These are phyloP conservation scores for Candida mesenterica DNA, from an alignment of 1,139 yeast genomes.

Conservation along the genomic window DNA sequence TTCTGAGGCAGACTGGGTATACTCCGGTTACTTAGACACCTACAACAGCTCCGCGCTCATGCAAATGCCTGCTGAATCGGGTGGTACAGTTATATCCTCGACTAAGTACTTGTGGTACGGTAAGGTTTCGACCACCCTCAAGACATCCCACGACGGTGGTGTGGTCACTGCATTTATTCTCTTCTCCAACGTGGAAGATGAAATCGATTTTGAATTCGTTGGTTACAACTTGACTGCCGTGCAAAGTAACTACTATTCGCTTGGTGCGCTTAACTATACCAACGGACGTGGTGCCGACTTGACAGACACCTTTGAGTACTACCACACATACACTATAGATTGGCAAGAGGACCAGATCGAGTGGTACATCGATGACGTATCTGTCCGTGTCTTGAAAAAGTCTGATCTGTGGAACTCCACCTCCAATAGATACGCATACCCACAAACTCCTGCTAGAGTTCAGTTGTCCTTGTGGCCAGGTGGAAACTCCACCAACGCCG, in stretches of 20 bases:
- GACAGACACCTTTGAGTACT: constrained; percentile 58
- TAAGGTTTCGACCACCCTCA: constrained; percentile 63
- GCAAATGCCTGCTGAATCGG: constrained; percentile 77
- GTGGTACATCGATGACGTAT: constrained; percentile 75
- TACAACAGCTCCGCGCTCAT: constrained; percentile 54
- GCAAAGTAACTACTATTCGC: constrained; percentile 77
- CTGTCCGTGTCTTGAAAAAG: constrained; percentile 65
- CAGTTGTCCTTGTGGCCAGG: constrained; percentile 95
- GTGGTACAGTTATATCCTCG: constrained; percentile 81
- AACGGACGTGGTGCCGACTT: constrained; percentile 51
- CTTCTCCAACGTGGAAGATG: constrained; percentile 85
- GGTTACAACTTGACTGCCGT: constrained; percentile 67
- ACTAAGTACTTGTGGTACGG: constrained; percentile 87
- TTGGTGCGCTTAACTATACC: constrained; percentile 68
- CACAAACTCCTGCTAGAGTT: constrained; percentile 86
- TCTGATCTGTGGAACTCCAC: constrained; percentile 71
- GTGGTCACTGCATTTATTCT: constrained; percentile 82
- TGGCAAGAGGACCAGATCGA: constrained; percentile 73
- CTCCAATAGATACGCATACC: constrained; percentile 56
- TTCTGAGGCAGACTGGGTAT: constrained; percentile 66
- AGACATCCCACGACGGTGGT: constrained; percentile 75
- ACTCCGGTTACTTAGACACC: constrained; percentile 64
- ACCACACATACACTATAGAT: constrained; percentile 77
- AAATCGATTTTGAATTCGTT: constrained; percentile 83
- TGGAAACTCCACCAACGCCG: constrained; percentile 61